A percentile compares a stretch with the other conserved stretches of the same genome.
Evolutionary conservation across 2,329 filamentous ascomycete species (phyloP).

Genomic region (Microcyclospora pomicola): DNA sequence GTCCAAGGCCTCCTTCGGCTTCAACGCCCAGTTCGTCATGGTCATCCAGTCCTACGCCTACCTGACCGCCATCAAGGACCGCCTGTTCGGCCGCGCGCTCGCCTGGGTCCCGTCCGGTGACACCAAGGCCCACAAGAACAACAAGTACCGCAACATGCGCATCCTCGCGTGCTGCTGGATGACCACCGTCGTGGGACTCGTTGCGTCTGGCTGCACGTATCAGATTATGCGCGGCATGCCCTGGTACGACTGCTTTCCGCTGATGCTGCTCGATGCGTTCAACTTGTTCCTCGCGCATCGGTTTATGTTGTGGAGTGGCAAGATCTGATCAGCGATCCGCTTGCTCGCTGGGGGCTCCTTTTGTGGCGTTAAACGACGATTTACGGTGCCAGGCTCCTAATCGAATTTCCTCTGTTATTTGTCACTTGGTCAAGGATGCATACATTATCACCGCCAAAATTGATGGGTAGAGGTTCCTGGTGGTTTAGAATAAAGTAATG

Average conservation of each 20-base stretch:
- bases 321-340: conserved; percentile 1
- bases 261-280: conserved; percentile 27
- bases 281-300: conserved; percentile 29
- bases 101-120: conserved; percentile 29
- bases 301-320: conserved; percentile 23
- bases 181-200: conserved; percentile 19
- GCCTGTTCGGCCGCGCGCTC: conserved; percentile 27
- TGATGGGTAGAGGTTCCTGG: too few relatives aligned
- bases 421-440: too few relatives aligned
- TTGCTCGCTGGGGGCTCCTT: too few relatives aligned
- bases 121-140: conserved; percentile 28
- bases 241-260: conserved; percentile 29
- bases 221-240: conserved; percentile 22
- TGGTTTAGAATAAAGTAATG: too few relatives aligned
- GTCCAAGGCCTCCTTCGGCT: conserved; percentile 28
- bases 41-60: conserved; percentile 31
- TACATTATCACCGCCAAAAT: too few relatives aligned
- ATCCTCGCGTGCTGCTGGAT: conserved; percentile 28
- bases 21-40: conserved; percentile 32
- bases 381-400: too few relatives aligned
- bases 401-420: too few relatives aligned
- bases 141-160: conserved; percentile 33
- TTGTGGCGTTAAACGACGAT: too few relatives aligned
- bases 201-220: conserved; percentile 25
- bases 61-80: conserved; percentile 30